A percentile compares a stretch with the other conserved stretches of the same genome.
Conservation (phyloP, 805 yeast species). For the Cyberlindnera xishuangbannaensis region DNA sequence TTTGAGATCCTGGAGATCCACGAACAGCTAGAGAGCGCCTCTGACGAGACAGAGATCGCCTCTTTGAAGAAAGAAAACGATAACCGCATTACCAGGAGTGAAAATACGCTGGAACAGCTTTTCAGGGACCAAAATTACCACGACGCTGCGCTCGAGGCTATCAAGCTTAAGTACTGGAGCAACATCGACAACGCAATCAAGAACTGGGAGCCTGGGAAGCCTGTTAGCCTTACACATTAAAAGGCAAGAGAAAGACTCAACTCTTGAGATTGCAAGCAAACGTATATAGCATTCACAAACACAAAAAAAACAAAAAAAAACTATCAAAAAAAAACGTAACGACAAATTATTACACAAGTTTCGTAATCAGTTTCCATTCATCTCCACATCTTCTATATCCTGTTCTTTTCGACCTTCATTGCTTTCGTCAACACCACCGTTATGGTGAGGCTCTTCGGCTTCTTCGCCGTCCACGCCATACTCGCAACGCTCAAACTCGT, state of each 20-base stretch:
- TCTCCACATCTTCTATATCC: no score
- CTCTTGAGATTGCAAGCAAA: no score
- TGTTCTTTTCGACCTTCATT: no score
- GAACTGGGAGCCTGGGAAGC: constrained; percentile 51
- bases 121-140: constrained; percentile 45
- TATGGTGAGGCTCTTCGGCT: no score
- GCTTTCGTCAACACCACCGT: no score
- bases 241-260: no score
- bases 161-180: constrained; percentile 77
- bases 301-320: no score
- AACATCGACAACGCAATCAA: constrained; percentile 68
- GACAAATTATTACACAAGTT: no score
- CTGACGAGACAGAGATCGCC: constrained; percentile 50
- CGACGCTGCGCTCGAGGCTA: constrained; percentile 57
- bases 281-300: no score
- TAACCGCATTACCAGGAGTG: constrained; percentile 43
- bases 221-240: constrained; percentile 10
- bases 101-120: constrained; percentile 38
- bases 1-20: constrained; percentile 80
- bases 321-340: no score
- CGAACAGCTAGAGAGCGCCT: constrained; percentile 70
- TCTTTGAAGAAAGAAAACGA: constrained; percentile 51
- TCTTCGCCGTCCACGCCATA: constrained; percentile 38
- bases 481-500: constrained; percentile 61
- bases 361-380: no score